Evolutionary conservation across 768 basidiomycete genomes (phyloP).

Genomic region (Podaxis sp.): DNA sequence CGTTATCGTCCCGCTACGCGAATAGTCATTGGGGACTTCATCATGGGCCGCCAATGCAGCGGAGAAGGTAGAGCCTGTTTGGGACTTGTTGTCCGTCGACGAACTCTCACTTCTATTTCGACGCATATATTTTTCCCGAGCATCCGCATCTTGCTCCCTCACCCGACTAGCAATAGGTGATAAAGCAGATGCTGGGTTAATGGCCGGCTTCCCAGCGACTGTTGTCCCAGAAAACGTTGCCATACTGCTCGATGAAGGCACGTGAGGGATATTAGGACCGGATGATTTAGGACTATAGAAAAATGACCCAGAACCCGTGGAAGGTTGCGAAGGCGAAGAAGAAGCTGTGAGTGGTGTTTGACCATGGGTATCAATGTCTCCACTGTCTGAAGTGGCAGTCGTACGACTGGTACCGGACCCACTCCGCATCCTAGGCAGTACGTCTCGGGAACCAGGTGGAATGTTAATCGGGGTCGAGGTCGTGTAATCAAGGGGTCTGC

Average conservation of each 20-base stretch:
- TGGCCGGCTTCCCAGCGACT: not conserved
- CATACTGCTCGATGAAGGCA: conserved; percentile 29
- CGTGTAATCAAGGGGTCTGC: conserved; percentile 5
- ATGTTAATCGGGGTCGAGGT: conserved; percentile 34
- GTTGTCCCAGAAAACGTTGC: conserved; percentile 23
- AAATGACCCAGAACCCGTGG: conserved; percentile 43
- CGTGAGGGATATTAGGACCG: conserved; percentile 27
- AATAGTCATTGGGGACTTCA: conserved; percentile 50
- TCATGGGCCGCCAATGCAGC: conserved; percentile 51
- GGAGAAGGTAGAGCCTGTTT: conserved; percentile 51
- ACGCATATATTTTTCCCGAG: conserved; percentile 82
- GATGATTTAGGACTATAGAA: conserved; percentile 30
- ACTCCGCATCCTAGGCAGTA: conserved; percentile 63
- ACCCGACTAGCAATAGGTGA: conserved; percentile 81
- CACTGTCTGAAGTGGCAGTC: conserved; percentile 73
- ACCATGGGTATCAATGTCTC: conserved; percentile 53
- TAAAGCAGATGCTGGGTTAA: conserved; percentile 44
- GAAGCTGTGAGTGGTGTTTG: conserved; percentile 58
- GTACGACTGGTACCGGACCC: conserved; percentile 81
- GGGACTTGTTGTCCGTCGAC: conserved; percentile 69
- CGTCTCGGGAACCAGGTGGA: conserved; percentile 44
- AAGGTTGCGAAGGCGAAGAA: conserved; percentile 61
- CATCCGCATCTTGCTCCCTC: conserved; percentile 81
- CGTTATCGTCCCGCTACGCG: conserved; percentile 50
- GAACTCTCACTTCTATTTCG: conserved; percentile 83